Evolutionary conservation across 257 asterid species (phyloP).

Genomic region (Scutellaria baicalensis): DNA sequence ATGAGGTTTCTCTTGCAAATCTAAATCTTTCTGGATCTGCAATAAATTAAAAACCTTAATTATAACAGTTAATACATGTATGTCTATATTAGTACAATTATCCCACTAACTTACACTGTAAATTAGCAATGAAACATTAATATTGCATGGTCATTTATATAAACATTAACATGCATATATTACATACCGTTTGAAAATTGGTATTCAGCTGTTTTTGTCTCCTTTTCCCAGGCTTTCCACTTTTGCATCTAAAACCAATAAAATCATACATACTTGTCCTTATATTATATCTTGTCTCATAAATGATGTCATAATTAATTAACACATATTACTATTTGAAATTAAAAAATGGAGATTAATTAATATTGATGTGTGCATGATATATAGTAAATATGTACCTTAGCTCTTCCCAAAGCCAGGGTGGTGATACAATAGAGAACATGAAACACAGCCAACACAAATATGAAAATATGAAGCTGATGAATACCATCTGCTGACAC

Average conservation of each 20-base stretch:
- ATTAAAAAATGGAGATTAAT: no score
- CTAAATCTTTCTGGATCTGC: conserved; percentile 93
- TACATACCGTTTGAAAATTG: conserved; percentile 69
- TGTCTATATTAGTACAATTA: no score
- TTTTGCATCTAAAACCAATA: conserved; percentile 50
- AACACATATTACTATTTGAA: no score
- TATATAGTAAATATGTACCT: conserved; percentile 45
- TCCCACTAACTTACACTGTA: not conserved
- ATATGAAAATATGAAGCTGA: conserved; percentile 79
- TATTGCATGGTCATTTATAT: not conserved
- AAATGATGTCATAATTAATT: no score
- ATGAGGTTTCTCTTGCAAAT: conserved; percentile 88
- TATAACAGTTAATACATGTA: no score
- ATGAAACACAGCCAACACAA: conserved; percentile 70
- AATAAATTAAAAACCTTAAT: no score
- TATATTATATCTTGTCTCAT: not conserved
- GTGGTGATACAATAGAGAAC: conserved; percentile 66
- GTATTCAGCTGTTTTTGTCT: conserved; percentile 67
- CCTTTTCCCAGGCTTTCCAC: conserved; percentile 89
- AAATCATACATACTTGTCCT: not conserved
- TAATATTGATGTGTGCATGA: no score
- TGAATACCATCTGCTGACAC: conserved; percentile 70
- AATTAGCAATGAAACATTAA: not conserved
- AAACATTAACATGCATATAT: not conserved
- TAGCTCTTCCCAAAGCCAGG: conserved; percentile 65